Evolutionary conservation across 2,329 filamentous ascomycete genomes (phyloP).

Genomic region (Apiospora aurea): DNA sequence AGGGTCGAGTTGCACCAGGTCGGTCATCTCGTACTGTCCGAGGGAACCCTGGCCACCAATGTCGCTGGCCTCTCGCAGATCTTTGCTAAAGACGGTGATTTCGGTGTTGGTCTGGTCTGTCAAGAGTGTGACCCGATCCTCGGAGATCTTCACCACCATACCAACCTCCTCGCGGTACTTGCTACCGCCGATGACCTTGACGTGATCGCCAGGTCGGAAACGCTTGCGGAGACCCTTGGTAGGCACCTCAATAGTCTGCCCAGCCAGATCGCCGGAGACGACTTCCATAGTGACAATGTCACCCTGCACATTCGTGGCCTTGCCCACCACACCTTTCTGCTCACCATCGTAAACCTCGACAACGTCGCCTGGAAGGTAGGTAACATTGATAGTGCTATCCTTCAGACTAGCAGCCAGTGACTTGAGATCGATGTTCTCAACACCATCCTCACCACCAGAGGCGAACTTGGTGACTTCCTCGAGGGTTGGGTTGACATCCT

Average conservation of each 20-base stretch:
- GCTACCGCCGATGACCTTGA: conserved; percentile 97
- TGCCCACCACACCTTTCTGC: conserved; percentile 89
- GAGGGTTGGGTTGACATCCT: conserved; percentile 89
- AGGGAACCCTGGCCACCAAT: conserved; percentile 83
- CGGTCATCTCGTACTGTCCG: conserved; percentile 91
- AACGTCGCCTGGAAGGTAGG: conserved; percentile 92
- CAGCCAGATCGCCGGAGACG: conserved; percentile 79
- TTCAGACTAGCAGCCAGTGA: conserved; percentile 91
- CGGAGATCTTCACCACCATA: conserved; percentile 92
- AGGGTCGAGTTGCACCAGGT: conserved; percentile 91
- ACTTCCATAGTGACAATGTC: conserved; percentile 93
- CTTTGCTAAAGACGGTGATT: conserved; percentile 97
- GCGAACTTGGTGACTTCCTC: conserved; percentile 97
- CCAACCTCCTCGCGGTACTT: conserved; percentile 94
- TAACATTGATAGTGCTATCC: conserved; percentile 79
- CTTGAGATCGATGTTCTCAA: conserved; percentile 90
- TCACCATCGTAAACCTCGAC: conserved; percentile 97
- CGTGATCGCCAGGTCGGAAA: conserved; percentile 93
- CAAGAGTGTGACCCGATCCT: conserved; percentile 90
- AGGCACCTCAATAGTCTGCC: conserved; percentile 90
- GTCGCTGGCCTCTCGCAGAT: conserved; percentile 91
- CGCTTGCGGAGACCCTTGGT: conserved; percentile 91
- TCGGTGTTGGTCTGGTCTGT: conserved; percentile 93
- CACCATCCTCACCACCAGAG: conserved; percentile 86
- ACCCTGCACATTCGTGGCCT: conserved; percentile 82